Evolutionary conservation across 2,329 filamentous ascomycete species (phyloP).

Genomic region (Thyridium curvatum): DNA sequence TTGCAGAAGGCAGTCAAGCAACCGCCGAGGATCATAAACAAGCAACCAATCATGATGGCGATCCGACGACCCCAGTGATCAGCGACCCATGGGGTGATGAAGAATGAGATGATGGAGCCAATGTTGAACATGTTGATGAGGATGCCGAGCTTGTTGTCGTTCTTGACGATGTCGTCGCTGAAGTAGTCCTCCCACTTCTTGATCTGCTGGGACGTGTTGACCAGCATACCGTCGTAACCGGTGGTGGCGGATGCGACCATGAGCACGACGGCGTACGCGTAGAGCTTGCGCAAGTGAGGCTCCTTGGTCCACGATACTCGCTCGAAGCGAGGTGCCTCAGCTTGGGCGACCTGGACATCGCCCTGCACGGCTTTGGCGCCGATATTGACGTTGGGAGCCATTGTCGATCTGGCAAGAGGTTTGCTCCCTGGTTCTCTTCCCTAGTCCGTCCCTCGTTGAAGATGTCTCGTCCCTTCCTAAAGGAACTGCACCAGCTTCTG

Average conservation of each 20-base stretch:
- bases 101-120: slow-evolving; percentile 39
- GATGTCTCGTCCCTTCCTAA: too few relatives aligned
- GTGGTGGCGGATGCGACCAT: slow-evolving; percentile 56
- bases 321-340: slow-evolving; percentile 24
- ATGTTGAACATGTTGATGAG: slow-evolving; percentile 48
- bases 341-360: slow-evolving; percentile 9
- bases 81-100: slow-evolving; percentile 38
- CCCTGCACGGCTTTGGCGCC: slow-evolving; percentile 2
- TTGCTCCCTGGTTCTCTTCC: too few relatives aligned
- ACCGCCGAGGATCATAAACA: slow-evolving; percentile 39
- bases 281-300: slow-evolving; percentile 32
- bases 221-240: slow-evolving; percentile 55
- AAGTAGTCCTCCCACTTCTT: slow-evolving; percentile 47
- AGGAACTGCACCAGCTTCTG: too few relatives aligned
- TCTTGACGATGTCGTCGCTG: slow-evolving; percentile 24
- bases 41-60: slow-evolving; percentile 35
- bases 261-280: slow-evolving; percentile 31
- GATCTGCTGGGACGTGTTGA: slow-evolving; percentile 55
- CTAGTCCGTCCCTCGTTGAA: too few relatives aligned
- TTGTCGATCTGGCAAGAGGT: too few relatives aligned
- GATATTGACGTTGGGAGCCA: background rate
- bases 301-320: slow-evolving; percentile 32
- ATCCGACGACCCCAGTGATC: slow-evolving; percentile 35
- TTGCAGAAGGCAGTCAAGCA: slow-evolving; percentile 34
- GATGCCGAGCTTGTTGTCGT: slow-evolving; percentile 38